These are phyloP conservation scores for Spencermartinsiella europaea DNA, from an alignment of 805 yeast species.

Conservation along the genomic window DNA sequence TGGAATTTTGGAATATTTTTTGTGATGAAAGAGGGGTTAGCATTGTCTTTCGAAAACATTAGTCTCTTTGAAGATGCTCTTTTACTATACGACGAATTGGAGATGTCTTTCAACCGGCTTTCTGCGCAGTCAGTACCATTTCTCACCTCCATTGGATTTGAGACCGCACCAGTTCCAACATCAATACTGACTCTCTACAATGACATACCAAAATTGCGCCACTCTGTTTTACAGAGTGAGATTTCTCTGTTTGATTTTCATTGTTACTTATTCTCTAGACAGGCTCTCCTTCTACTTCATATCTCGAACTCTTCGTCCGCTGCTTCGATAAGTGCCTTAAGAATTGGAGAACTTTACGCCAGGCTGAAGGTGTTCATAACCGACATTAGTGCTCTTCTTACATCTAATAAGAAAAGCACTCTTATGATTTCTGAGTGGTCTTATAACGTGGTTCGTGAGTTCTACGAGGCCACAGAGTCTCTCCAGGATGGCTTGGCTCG, in stretches of 20 bases:
- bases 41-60: constrained; percentile 49
- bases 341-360: constrained; percentile 26
- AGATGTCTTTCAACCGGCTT: constrained; percentile 27
- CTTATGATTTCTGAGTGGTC: constrained; percentile 31
- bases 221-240: constrained; percentile 31
- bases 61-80: constrained; percentile 58
- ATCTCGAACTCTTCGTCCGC: constrained; percentile 27
- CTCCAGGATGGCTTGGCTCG: constrained; percentile 29
- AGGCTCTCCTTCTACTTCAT: constrained; percentile 30
- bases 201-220: constrained; percentile 22
- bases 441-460: constrained; percentile 38
- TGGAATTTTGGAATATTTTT: constrained; percentile 44
- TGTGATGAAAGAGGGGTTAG: constrained; percentile 46
- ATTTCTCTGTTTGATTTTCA: constrained; percentile 37
- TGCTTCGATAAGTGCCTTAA: constrained; percentile 19
- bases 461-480: constrained; percentile 31
- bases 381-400: constrained; percentile 32
- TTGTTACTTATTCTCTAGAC: constrained; percentile 34
- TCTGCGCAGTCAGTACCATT: constrained; percentile 26
- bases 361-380: constrained; percentile 37
- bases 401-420: constrained; percentile 19
- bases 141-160: constrained; percentile 30
- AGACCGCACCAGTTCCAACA: constrained; percentile 12
- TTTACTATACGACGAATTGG: constrained; percentile 44
- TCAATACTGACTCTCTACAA: constrained; percentile 19